A percentile compares a stretch with the other conserved stretches of the same genome.
Conservation (phyloP, 495 filamentous ascomycete species). For the Daldinia grandis region DNA sequence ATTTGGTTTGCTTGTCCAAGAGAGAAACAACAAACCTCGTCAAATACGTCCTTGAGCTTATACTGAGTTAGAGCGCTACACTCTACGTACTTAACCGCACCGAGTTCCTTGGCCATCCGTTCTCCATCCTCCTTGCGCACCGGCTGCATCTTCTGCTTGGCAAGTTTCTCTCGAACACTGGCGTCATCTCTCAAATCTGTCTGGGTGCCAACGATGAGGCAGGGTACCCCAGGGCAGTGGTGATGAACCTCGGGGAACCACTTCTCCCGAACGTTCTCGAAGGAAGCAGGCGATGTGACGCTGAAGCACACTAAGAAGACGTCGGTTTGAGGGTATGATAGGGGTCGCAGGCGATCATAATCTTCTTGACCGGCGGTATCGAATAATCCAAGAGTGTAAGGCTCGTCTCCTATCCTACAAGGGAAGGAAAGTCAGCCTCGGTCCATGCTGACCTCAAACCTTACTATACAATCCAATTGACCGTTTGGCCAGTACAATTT, state of each 20-base stretch:
- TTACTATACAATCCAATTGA: conserved; percentile 26
- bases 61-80: conserved; percentile 98
- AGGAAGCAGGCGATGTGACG: conserved; percentile 97
- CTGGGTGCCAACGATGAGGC: conserved; percentile 97
- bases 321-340: conserved; percentile 98
- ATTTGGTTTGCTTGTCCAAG: conserved; percentile 22
- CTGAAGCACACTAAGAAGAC: conserved; percentile 99
- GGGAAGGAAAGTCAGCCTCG: conserved; percentile 35
- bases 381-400: conserved; percentile 95
- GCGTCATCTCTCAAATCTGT: conserved; percentile 93
- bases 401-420: conserved; percentile 96
- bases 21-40: conserved; percentile 74
- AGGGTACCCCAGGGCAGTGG: conserved; percentile 97
- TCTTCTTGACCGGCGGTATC: conserved; percentile 99
- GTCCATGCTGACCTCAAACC: conserved; percentile 6
- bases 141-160: conserved; percentile 93
- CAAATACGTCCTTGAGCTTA: conserved; percentile 98
- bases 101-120: conserved; percentile 93
- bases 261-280: conserved; percentile 99
- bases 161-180: conserved; percentile 87
- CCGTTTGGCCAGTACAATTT: background rate
- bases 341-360: conserved; percentile 94
- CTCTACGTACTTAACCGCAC: conserved; percentile 98
- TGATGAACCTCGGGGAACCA: conserved; percentile 99
- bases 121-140: conserved; percentile 93